These are phyloP conservation scores for Claviceps sp. DNA, from an alignment of 2,329 filamentous ascomycete genomes.

Conservation along the genomic window DNA sequence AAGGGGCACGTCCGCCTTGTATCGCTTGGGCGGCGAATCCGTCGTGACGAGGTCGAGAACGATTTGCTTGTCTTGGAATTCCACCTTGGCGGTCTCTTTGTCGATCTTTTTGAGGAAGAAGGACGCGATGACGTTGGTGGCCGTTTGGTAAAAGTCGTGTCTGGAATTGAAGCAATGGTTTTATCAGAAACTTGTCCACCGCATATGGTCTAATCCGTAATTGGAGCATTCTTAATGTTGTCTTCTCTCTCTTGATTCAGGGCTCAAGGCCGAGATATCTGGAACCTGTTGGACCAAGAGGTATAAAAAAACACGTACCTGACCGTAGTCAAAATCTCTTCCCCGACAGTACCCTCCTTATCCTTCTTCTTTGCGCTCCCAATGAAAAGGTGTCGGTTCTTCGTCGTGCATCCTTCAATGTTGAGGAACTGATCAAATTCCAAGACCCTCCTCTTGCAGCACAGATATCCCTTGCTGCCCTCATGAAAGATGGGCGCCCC, in stretches of 20 bases:
- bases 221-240: background rate
- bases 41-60: conserved; percentile 73
- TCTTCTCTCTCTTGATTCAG: background rate
- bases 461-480: conserved; percentile 94
- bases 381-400: conserved; percentile 71
- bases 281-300: no score
- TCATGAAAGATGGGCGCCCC: conserved; percentile 92
- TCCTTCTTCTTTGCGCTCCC: conserved; percentile 57
- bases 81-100: conserved; percentile 61
- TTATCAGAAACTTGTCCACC: background rate
- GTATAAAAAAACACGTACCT: conserved; percentile 35
- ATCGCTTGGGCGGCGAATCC: conserved; percentile 66
- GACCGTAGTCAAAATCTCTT: conserved; percentile 68
- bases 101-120: conserved; percentile 97
- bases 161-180: conserved; percentile 8
- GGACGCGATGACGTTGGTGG: conserved; percentile 70
- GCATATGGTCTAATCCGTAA: background rate
- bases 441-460: conserved; percentile 86
- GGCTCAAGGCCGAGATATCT: no score
- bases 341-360: conserved; percentile 32
- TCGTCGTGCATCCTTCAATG: conserved; percentile 80
- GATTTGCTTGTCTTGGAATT: conserved; percentile 50
- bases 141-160: conserved; percentile 91
- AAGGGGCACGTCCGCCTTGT: conserved; percentile 58
- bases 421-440: conserved; percentile 98